Evolutionary conservation across 2,329 filamentous ascomycete genomes (phyloP).

Genomic region (Ceratocystis albifundus): DNA sequence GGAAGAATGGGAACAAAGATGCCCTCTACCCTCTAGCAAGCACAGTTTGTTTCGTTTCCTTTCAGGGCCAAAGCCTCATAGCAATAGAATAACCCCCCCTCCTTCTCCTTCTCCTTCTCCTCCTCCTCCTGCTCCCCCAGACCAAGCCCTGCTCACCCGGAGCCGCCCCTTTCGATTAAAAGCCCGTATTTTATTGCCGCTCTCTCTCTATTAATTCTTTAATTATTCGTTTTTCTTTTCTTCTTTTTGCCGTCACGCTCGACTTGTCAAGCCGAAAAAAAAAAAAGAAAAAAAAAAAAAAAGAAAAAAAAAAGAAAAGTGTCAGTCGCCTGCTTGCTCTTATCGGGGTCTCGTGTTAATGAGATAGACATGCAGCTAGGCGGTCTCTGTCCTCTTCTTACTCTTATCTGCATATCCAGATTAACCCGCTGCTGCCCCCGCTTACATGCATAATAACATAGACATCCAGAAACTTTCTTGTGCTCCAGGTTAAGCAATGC

Average conservation of each 20-base stretch:
- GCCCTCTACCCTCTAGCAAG: too few relatives aligned
- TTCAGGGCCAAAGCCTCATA: not conserved
- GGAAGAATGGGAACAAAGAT: not conserved
- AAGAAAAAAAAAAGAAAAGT: too few relatives aligned
- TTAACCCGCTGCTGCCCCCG: not conserved
- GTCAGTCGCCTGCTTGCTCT: not conserved
- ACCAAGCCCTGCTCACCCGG: not conserved
- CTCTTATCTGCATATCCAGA: not conserved
- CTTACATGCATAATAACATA: conserved; percentile 1
- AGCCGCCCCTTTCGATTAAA: not conserved
- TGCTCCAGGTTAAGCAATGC: not conserved
- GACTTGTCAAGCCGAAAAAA: too few relatives aligned
- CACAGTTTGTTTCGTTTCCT: not conserved
- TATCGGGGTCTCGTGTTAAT: conserved; percentile 3
- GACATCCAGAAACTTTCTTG: not conserved
- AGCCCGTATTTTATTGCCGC: not conserved
- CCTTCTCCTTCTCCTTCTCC: too few relatives aligned
- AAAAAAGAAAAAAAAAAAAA: too few relatives aligned
- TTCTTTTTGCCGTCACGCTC: not conserved
- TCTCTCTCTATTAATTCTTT: not conserved
- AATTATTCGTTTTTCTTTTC: too few relatives aligned
- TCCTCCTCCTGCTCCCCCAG: too few relatives aligned
- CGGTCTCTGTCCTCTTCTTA: not conserved
- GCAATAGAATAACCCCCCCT: too few relatives aligned
- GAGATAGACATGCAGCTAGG: not conserved